phyloP scores from a whole-genome alignment of 1,284 basidiomycete genomes.

The Grifola frondosa region DNA sequence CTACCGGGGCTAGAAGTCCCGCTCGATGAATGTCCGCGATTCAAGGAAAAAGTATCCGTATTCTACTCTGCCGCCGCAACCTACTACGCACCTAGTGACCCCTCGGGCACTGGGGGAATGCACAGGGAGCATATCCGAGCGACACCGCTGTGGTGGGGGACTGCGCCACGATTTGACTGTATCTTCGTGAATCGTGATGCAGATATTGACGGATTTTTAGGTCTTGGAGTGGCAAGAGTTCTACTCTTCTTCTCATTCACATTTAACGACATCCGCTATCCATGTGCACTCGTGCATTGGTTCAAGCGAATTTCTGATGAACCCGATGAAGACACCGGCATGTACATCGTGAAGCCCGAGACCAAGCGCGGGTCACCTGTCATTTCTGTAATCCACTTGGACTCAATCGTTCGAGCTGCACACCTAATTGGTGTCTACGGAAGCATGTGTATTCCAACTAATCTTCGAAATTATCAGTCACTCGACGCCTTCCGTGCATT shows the following conservation, averaged over 20 bases:
- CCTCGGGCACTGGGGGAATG: conserved; percentile 18
- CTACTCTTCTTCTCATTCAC: conserved; percentile 11
- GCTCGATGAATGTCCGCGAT: conserved; percentile 6
- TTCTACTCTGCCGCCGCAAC: conserved; percentile 9
- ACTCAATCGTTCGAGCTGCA: conserved; percentile 10
- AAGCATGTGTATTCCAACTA: background rate
- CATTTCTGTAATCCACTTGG: conserved; percentile 12
- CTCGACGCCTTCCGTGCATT: conserved; percentile 8
- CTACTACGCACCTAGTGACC: conserved; percentile 26
- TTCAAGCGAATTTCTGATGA: conserved; percentile 6
- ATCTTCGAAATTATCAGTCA: background rate
- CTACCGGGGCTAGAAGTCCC: background rate
- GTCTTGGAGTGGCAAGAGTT: conserved; percentile 5
- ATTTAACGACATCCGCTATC: background rate
- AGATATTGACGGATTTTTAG: background rate
- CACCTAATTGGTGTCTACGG: conserved; percentile 16
- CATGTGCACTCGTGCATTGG: conserved; percentile 23
- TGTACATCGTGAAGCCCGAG: conserved; percentile 22
- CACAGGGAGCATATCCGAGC: conserved; percentile 16
- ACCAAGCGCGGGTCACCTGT: background rate
- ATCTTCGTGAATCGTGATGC: conserved; percentile 5
- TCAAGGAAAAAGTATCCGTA: background rate
- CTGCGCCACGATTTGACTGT: conserved; percentile 12
- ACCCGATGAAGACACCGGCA: conserved; percentile 20
- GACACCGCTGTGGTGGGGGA: conserved; percentile 15